These are phyloP conservation scores for Furcasterigmium furcatum DNA, from an alignment of 2,329 filamentous ascomycete genomes.

Conservation along the genomic window DNA sequence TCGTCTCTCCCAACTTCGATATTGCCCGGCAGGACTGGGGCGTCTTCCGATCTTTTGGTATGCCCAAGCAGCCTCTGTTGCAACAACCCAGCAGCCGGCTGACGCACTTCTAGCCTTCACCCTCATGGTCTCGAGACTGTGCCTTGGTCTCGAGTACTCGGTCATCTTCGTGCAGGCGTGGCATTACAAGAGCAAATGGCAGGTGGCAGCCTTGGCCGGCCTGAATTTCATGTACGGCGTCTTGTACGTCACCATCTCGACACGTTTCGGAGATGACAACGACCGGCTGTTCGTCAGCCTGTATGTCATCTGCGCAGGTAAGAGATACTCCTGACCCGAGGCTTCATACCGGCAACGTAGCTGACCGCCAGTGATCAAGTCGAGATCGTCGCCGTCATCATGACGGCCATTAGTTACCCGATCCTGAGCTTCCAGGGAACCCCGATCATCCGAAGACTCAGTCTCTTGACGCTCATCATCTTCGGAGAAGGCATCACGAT, in stretches of 20 bases:
- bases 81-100: neutral
- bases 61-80: constrained; percentile 3
- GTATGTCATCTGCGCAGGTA: constrained; percentile 47
- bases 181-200: constrained; percentile 30
- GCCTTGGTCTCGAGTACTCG: constrained; percentile 51
- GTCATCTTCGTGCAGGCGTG: constrained; percentile 40
- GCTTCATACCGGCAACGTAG: no score
- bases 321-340: neutral
- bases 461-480: constrained; percentile 62
- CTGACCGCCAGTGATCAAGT: no score
- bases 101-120: constrained; percentile 29
- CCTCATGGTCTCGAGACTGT: constrained; percentile 47
- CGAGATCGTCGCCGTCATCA: constrained; percentile 5
- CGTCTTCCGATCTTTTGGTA: constrained; percentile 38
- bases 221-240: constrained; percentile 29
- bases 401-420: constrained; percentile 29
- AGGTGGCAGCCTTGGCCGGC: constrained; percentile 29
- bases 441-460: constrained; percentile 61
- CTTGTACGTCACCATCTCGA: constrained; percentile 38
- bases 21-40: constrained; percentile 23
- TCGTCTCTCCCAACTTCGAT: constrained; percentile 48
- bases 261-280: constrained; percentile 28
- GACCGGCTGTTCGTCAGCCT: constrained; percentile 35
- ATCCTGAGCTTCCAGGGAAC: constrained; percentile 60
- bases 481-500: constrained; percentile 64